Evolutionary conservation across 306 rosid species (phyloP), one percentile per base, ranked within the genome.

Genomic region (Vigna mungo): DNA sequence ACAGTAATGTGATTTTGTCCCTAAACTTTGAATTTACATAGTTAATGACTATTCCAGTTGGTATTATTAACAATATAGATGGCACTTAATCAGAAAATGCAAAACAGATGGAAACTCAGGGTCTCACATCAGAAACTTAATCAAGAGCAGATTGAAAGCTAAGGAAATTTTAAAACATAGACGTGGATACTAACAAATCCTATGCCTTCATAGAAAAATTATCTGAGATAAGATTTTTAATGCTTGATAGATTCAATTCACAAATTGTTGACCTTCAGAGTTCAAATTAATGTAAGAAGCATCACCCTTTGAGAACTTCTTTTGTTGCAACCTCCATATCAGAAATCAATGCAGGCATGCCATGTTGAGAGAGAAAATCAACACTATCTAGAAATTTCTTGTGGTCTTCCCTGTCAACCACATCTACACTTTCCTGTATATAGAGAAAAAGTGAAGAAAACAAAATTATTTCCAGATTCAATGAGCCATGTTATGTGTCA

Each of bases 301-400:
- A 81, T 87, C 87, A 96, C 99, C 97, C 93, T 74, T 88, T 78
- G 78, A 96, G 90, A 88, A 85, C 92, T 80, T 92, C 93, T 44
- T 82, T 82, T 16, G 92, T 79, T 55, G 93, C 97, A 12, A 74
- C 75, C 80, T 92, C 96, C 90, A 91, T 84, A 43, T 87, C 86
- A 43, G 88, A 80, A 74, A 92, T 90, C 88, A 96, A 84, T 81
- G 87, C 65, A 74, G 92, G 86, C 84, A 96, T 58, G 74, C 87
- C 96, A 80, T 80, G 39, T 65, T 82, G 83, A 56, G 89, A 76
- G 64, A 96, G 90, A 86, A 85, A 91, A 89, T 96, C 98, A 80
- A 91, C 83, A 80, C 85, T 89, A 54, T 87, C 90, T 25, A 96
- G 89, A 88, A 92, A 96, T 84, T 85, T 89, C 90, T 89, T 93